Base-by-base conservation (phyloP, 2,329 filamentous ascomycete genomes). In the Pezicula neosporulosa region DNA sequence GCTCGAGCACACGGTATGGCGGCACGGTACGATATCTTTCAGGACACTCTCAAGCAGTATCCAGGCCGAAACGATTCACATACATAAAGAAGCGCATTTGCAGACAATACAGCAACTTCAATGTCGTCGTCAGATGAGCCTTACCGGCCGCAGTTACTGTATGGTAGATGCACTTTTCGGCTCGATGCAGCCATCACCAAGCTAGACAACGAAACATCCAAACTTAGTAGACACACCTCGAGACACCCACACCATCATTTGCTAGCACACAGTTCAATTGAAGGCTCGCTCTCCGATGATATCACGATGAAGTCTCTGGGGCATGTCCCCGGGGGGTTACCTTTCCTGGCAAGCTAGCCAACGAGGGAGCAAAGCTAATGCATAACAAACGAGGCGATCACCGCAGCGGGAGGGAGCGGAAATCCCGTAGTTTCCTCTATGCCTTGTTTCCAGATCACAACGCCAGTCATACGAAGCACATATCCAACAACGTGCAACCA, bases 331-430 rank as follows among this genome's bases (percentile, higher is more conserved):
- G 13, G n/a, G n/a, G 15, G 5, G 13, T 12, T 27, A 27, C 37
- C 37, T 10, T 39, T 39, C 37, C 42, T 33, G 30, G 12, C 21
- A 21, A 44, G 42, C 42, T 44, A 28, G 42, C 42, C 42, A 44
- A 28, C 42, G 27, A 44, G 42, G 42, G 42, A 27, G 27, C 12
- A 44, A 44, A 44, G 42, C 42, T 44, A 44, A 44, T 44, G 42
- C 42, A 44, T 44, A 44, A 44, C 42, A 44, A 44, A 44, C 42
- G 42, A 44, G 42, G 27, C 15, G 42, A 44, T 44, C 24, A 44
- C 42, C 27, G 42, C 42, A 33, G 42, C 42, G 42, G 42, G 42
- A 44, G 42, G 42, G 42, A 44, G 42, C 42, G 42, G 42, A 28
- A 44, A 12, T 44, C 42, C 42, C 42, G 42, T 44, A 3, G 42